phyloP scores from a whole-genome alignment of 2,329 filamentous ascomycete species.

The Cylindrodendrum hubeiense region DNA sequence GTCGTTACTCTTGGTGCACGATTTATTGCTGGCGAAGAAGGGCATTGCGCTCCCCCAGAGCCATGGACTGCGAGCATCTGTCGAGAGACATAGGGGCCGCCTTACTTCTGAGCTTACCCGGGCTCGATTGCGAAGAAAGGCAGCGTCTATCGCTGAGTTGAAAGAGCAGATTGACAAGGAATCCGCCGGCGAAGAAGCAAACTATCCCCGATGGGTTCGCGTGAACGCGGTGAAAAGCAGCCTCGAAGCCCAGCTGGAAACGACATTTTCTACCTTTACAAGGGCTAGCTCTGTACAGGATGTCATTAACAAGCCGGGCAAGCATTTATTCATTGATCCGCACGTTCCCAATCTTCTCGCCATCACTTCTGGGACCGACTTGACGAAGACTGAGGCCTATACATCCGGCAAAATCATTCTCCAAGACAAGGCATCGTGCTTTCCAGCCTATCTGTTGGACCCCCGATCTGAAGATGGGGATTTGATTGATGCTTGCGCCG shows the following conservation, averaged over 20 bases:
- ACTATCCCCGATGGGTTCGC: constrained; percentile 91
- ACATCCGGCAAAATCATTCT: constrained; percentile 83
- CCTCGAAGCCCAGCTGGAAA: constrained; percentile 77
- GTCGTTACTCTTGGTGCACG: constrained; percentile 86
- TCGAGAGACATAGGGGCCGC: constrained; percentile 86
- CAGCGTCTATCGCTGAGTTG: constrained; percentile 76
- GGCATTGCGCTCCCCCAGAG: constrained; percentile 85
- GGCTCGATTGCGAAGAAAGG: constrained; percentile 78
- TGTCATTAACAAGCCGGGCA: constrained; percentile 61
- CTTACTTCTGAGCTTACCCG: constrained; percentile 87
- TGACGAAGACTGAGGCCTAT: constrained; percentile 82
- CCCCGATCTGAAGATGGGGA: constrained; percentile 76
- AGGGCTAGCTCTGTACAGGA: constrained; percentile 68
- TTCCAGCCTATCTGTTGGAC: constrained; percentile 90
- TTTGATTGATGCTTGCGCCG: constrained; percentile 92
- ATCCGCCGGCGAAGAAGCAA: constrained; percentile 62
- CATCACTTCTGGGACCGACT: constrained; percentile 76
- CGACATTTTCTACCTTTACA: constrained; percentile 77
- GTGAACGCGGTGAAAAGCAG: constrained; percentile 84
- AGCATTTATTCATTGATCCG: constrained; percentile 77
- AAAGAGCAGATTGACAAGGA: constrained; percentile 67
- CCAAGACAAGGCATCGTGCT: constrained; percentile 97
- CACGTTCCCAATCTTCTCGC: constrained; percentile 89
- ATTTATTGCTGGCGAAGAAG: constrained; percentile 83
- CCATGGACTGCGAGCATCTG: constrained; percentile 80